phyloP scores from a whole-genome alignment of 495 filamentous ascomycete species.

The Chlorociboria aeruginascens region DNA sequence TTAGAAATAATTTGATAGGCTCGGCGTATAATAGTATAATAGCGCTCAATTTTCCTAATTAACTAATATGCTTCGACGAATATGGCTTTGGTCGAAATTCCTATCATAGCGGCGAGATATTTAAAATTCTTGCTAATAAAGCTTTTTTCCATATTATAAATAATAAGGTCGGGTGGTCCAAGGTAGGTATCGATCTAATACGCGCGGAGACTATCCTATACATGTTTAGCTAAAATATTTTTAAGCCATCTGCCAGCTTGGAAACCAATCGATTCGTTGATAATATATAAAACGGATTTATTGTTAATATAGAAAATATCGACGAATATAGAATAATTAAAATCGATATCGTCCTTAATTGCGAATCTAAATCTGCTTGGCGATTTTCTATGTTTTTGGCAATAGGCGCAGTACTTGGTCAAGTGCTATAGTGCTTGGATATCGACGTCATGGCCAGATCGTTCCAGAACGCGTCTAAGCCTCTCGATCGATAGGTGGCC shows the following conservation, averaged over 20 bases:
- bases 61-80: constrained; percentile 16
- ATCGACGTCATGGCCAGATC: too few species aligned
- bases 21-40: constrained; percentile 7
- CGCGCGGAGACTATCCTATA: constrained; percentile 12
- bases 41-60: constrained; percentile 17
- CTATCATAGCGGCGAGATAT: constrained; percentile 1
- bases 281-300: constrained; percentile 6
- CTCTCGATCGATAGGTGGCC: too few species aligned
- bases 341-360: constrained; percentile 10
- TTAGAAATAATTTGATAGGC: constrained; percentile 15
- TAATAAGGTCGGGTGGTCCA: constrained; percentile 15
- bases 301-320: constrained; percentile 14
- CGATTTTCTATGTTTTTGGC: constrained; percentile 2
- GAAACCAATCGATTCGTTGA: constrained; percentile 8
- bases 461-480: too few species aligned
- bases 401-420: constrained; percentile 7
- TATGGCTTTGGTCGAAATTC: constrained; percentile 5
- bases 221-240: constrained; percentile 10
- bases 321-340: constrained; percentile 14
- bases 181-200: constrained; percentile 22
- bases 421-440: neutral
- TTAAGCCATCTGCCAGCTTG: constrained; percentile 10
- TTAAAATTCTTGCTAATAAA: constrained; percentile 20
- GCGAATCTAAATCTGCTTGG: constrained; percentile 13
- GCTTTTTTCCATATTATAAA: constrained; percentile 16